Base-by-base conservation (phyloP, 805 yeast species). In the Barnettozyma vustinii region DNA sequence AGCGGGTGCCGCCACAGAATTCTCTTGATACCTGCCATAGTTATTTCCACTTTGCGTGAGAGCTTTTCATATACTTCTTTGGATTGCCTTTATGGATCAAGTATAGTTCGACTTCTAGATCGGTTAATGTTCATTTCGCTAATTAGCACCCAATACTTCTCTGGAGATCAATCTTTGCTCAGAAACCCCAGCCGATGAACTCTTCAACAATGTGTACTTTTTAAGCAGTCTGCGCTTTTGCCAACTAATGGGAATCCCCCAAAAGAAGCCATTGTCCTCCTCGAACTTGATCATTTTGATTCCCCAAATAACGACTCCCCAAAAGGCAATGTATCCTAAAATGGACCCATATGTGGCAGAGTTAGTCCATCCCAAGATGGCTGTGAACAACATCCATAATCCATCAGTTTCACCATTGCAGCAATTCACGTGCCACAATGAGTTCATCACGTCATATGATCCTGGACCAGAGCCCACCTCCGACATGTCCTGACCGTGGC, bases 381-480 rank as follows among this genome's bases (percentile, higher is more conserved):
- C 97, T 33, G 91, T 88, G 58, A 87, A 74, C 33, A 90, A 71
- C 96, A 36, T 36, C 39, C 23, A 36, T 18, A 36, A 36, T 18
- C 39, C 23, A 36, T 36, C 39, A 36, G 23, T 18, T 20, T 36
- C 39, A 18, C 20, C 39, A 36, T 36, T 36, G 69, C 97, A 90
- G 65, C 96, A 89, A 67, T 90, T 88, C 23, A 90, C 96, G 64
- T 90, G 97, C 97, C 97, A 90, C 2, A 90, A 82, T 7, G 94
- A 81, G 43, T 74, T 77, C 19, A 77, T 56, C 20, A 90, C 83
- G 59, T 90, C 96, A 61, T 90, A 90, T 0, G 95, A 85, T 0
- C 97, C 97, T 0, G 96, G 96, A 0, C 97, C 97, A 37, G 84
- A 83, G 2, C 97, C 97, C 1, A 83, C 79, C 67, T 90, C 97